Evolutionary conservation across 2,329 filamentous ascomycete genomes (phyloP), one percentile per base, ranked within the genome.

Genomic region (Aspergillus cejpii): DNA sequence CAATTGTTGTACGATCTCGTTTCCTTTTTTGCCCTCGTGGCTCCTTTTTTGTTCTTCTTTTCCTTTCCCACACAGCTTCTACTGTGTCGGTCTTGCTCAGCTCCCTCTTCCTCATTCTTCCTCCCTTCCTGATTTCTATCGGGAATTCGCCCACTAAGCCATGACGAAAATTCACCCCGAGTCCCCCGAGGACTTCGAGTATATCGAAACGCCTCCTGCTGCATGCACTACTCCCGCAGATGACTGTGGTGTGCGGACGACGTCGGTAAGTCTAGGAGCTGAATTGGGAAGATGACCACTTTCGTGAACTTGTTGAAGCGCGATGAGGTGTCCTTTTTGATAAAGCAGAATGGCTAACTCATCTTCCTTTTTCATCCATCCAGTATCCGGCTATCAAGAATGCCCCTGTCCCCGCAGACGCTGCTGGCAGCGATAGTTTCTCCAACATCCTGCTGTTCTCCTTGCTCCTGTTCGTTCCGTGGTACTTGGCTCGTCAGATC

Each of bases 371-470:
- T 40, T 26, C 48, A 15, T 15, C 11, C 31, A 6, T 34, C 54
- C 62, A 94, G 90, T 91, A 81, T 61, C 84, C 87, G 24, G 73
- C 88, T 50, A 97, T 97, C 73, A 87, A 94, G 66, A 97, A 97
- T 80, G 87, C 83, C 39, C 89, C 92, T 54, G 81, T 97, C 34
- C 92, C 92, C 28, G 91, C 90, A 54, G 92, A 98, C 67, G 87
- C 81, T 40, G 74, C 88, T 41, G 86, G 89, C 54, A 82, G 79
- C 68, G 88, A 94, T 57, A 83, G 75, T 69, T 98, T 97, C 81
- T 90, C 84, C 72, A 94, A 92, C 73, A 72, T 76, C 57, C 71
- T 85, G 59, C 82, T 97, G 56, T 75, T 87, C 67, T 76, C 78
- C 56, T 67, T 91, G 51, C 67, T 95, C 50, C 67, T 80, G 50